phyloP scores from a whole-genome alignment of 2,329 filamentous ascomycete genomes.

The Graphiopsis chlorocephala region DNA sequence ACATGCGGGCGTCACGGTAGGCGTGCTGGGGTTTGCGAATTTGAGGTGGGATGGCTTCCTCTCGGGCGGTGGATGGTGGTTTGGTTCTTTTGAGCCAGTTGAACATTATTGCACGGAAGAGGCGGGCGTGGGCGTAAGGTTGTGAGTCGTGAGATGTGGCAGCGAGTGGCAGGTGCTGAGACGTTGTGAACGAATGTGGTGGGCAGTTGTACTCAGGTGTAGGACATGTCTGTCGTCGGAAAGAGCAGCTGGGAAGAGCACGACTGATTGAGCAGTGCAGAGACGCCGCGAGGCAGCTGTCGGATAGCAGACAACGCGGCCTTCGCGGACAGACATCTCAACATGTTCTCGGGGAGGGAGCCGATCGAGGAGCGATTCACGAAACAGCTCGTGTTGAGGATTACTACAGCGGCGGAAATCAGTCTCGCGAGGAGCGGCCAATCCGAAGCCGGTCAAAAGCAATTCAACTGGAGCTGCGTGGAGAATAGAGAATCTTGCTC shows the following conservation, averaged over 20 bases:
- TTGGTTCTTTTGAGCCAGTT: background rate
- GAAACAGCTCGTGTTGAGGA: background rate
- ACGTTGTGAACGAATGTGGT: background rate
- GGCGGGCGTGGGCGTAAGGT: background rate
- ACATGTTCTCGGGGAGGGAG: background rate
- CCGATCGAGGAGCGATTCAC: background rate
- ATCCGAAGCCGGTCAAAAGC: background rate
- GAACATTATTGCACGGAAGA: background rate
- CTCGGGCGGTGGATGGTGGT: background rate
- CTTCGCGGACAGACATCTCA: background rate
- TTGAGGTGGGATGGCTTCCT: background rate
- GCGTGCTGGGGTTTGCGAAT: constrained; percentile 5
- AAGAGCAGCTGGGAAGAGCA: background rate
- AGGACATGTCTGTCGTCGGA: background rate
- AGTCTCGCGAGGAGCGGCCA: background rate
- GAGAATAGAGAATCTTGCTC: background rate
- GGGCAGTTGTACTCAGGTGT: background rate
- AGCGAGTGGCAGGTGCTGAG: background rate
- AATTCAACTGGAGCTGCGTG: background rate
- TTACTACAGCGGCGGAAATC: background rate
- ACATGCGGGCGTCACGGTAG: constrained; percentile 9
- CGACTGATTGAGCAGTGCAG: background rate
- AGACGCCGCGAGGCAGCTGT: background rate
- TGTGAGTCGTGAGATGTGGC: background rate
- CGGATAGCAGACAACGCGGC: background rate